Percentiles rank a stretch among this genome's conserved stretches.
Evolutionary conservation across 306 rosid species (phyloP).

Genomic region (Mucuna pruriens): DNA sequence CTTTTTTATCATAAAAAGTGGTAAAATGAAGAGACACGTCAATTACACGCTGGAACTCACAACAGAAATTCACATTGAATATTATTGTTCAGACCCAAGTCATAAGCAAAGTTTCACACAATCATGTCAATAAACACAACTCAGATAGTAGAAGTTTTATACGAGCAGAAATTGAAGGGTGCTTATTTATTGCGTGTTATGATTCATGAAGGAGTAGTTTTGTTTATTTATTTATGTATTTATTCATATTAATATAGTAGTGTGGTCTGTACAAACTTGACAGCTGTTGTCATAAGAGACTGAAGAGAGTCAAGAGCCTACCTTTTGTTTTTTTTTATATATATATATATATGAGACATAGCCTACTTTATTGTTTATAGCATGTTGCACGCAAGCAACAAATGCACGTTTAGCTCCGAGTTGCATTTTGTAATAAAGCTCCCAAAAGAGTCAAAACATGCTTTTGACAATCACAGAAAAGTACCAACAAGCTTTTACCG

Average conservation of each 20-base stretch:
- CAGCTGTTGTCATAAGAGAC: not conserved
- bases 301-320: not conserved
- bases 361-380: not conserved
- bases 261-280: not conserved
- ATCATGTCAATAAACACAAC: too few relatives aligned
- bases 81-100: too few relatives aligned
- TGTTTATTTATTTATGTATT: not conserved
- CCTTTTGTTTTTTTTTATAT: too few relatives aligned
- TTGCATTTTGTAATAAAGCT: not conserved
- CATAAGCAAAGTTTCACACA: too few relatives aligned
- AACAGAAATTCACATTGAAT: too few relatives aligned
- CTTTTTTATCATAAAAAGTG: too few relatives aligned
- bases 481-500: conserved; percentile 1
- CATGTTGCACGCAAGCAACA: not conserved
- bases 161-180: not conserved
- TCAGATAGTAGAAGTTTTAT: not conserved
- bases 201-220: not conserved
- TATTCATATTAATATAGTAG: not conserved
- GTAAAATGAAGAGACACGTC: too few relatives aligned
- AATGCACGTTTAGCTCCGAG: not conserved
- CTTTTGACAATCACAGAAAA: conserved; percentile 1
- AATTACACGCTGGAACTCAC: too few relatives aligned
- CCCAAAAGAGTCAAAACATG: not conserved
- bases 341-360: not conserved
- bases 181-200: not conserved